These are phyloP conservation scores for Polyplosphaeria fusca DNA, from an alignment of 495 filamentous ascomycete genomes.

Conservation along the genomic window DNA sequence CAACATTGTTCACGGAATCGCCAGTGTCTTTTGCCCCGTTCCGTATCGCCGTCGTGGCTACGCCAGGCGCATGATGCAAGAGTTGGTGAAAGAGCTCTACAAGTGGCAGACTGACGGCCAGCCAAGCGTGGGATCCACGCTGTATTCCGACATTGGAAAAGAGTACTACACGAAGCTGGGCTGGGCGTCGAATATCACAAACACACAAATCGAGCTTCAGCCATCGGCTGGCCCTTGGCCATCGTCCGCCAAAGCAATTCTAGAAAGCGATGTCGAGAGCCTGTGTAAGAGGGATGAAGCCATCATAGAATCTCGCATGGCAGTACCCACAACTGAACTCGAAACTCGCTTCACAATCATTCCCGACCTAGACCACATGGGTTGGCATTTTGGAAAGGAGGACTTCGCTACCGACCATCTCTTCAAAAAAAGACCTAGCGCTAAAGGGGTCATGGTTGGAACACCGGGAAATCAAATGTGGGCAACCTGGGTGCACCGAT, in stretches of 20 bases:
- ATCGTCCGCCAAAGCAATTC: not conserved
- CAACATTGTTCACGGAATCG: slow-evolving; percentile 25
- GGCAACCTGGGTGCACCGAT: slow-evolving; percentile 14
- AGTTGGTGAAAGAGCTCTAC: slow-evolving; percentile 20
- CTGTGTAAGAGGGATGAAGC: slow-evolving; percentile 12
- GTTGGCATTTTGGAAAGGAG: slow-evolving; percentile 8
- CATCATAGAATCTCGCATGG: not conserved
- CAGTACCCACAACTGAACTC: not conserved
- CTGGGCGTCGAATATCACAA: not conserved
- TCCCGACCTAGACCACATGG: slow-evolving; percentile 14
- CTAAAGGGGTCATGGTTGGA: slow-evolving; percentile 13
- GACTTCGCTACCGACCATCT: slow-evolving; percentile 10
- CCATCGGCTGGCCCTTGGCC: not conserved
- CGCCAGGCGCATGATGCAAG: slow-evolving; percentile 27
- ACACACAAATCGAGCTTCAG: not conserved
- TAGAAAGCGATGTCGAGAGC: not conserved
- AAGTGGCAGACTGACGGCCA: slow-evolving; percentile 13
- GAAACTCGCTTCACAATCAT: slow-evolving; percentile 2
- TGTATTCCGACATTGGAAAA: slow-evolving; percentile 42
- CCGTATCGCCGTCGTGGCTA: slow-evolving; percentile 22
- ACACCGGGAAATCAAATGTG: slow-evolving; percentile 5
- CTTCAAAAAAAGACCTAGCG: slow-evolving; percentile 1
- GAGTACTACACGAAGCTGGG: not conserved
- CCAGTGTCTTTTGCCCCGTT: slow-evolving; percentile 29
- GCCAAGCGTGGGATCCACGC: slow-evolving; percentile 21